Base-by-base conservation (phyloP, 1,284 basidiomycete genomes). In the Sphagnurus paluster region DNA sequence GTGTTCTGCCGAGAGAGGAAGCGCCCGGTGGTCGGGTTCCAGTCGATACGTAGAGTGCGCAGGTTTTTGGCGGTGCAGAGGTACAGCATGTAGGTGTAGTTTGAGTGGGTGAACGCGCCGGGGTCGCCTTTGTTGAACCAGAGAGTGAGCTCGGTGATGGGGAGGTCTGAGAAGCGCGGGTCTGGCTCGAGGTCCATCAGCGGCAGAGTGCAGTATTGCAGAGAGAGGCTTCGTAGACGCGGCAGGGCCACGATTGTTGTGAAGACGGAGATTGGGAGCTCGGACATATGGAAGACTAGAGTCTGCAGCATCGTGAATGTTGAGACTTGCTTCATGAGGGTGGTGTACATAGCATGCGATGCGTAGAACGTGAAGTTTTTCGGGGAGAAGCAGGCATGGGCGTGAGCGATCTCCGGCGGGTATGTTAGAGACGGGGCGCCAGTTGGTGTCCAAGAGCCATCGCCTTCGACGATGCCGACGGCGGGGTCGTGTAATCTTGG, bases 171-270 rank as follows among this genome's bases (percentile, higher is more conserved):
- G 9, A 56, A 45, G 11, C 17, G 37, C 6, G 20, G 24, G 24
- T 51, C 41, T 16, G 45, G 48, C 30, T 47, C 49, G 5, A 38
- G 8, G 14, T 40, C 23, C 17, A 47, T 36, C 14, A 37, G 11
- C 6, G 57, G 57, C 9, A 55, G 30, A 13, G 50, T 53, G 19
- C 53, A 58, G 21, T 56, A 53, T 28, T 56, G 55, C n/a, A 58
- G 47, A 11, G 50, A 45, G 6, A 58, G 46, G 11, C 39, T 32
- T 19, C 46, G 39, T 7, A 58, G 47, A 11, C 34, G 41, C 0
- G 52, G 53, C 4, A 58, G 47, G 17, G 40, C 42, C 41, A 50
- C 50, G 35, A 58, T 49, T 17, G 46, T 25, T 2, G 32, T 11
- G 30, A 52, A 56, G 0, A 58, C 16, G 11, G 36, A 39, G 4